Conservation (phyloP, 208 protist genomes). For the Leptomonas pyrrhocoris region DNA sequence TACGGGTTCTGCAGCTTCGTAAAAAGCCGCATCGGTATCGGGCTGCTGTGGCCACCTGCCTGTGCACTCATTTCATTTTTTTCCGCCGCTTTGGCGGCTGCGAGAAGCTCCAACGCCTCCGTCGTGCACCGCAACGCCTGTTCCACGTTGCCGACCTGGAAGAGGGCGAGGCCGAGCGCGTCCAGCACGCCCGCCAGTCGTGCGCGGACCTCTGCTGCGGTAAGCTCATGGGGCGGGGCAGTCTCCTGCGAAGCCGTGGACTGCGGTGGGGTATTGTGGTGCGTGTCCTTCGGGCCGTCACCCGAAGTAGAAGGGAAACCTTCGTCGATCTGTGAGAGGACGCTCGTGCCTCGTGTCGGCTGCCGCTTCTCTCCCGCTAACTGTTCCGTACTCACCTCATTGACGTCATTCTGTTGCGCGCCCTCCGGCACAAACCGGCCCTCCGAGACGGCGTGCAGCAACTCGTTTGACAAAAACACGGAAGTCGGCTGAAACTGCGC, state of each 20-base stretch:
- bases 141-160: conserved; percentile 61
- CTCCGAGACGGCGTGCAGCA: neutral
- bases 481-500: conserved; percentile 4
- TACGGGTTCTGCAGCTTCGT: conserved; percentile 7
- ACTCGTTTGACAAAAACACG: neutral
- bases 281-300: neutral
- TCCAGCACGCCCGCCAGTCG: conserved; percentile 82
- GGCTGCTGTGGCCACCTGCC: neutral
- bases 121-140: conserved; percentile 81
- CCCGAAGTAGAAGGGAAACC: neutral
- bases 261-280: no score
- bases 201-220: conserved; percentile 39
- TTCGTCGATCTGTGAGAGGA: neutral
- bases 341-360: neutral
- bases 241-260: neutral
- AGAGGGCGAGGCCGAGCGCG: conserved; percentile 75
- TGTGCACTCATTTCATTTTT: neutral
- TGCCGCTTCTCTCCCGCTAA: neutral
- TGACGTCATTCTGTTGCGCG: neutral
- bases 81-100: neutral
- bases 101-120: conserved; percentile 64
- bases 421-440: neutral
- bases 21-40: neutral
- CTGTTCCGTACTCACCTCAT: neutral
- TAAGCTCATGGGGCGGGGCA: conserved; percentile 14